Evolutionary conservation across 2,329 filamentous ascomycete species (phyloP), one percentile per base, ranked within the genome.

Genomic region (Aspergillus proliferans): DNA sequence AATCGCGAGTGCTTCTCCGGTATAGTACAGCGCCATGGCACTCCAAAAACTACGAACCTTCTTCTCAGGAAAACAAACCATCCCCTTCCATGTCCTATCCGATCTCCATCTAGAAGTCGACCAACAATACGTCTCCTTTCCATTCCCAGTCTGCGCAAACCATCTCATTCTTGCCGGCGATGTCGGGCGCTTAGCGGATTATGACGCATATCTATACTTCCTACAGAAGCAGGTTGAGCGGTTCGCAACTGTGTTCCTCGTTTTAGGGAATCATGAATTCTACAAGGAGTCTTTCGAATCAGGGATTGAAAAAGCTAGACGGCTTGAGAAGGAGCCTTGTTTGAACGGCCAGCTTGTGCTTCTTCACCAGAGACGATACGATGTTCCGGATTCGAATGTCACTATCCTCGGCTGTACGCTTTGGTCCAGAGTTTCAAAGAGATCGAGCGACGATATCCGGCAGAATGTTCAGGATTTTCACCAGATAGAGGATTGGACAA

Each of bases 321-420:
- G 57, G 33, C 58, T 69, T 1, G 61, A 63, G 42, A 53, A 56
- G 15, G 66, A 68, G 41, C 52, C 55, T 15, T 55, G 15, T 7
- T 47, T 66, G 2, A 55, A 60, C 6, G 57, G 55, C n/a, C 53
- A 55, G 3, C 53, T 70, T 1, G 43, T 63, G 18, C 8, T 67
- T 15, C 58, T 66, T 24, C 47, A 67, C 30, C 61, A 50, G 28
- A 49, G 34, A 48, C 51, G 61, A 36, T 58, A 61, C 10, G 52
- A 67, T 46, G 33, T 69, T 5, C 53, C 56, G 8, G 48, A 42
- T 1, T 49, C 73, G 0, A 59, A 59, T 21, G 46, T 81, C n/a
- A 78, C 73, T 2, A 62, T 84, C 2, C 61, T 84, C 1, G 81
- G 81, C 5, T 82, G 78, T 53, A 81, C 79, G 1, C 67, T 84